phyloP scores from a whole-genome alignment of 306 rosid genomes.

The Pterocarpus santalinus region DNA sequence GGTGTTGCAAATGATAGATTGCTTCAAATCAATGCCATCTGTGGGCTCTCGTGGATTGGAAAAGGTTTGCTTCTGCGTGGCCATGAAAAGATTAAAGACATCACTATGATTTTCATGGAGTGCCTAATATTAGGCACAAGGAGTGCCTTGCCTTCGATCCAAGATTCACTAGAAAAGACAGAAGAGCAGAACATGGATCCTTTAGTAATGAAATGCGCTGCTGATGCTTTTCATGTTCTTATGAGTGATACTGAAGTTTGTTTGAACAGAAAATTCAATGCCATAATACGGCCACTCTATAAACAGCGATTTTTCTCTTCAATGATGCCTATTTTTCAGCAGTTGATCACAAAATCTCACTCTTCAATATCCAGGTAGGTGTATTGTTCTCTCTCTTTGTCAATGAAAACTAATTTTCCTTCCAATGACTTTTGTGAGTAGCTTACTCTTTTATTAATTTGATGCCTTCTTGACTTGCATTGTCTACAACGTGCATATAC shows the following conservation, averaged over 20 bases:
- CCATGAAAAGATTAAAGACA: conserved; percentile 83
- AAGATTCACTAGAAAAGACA: conserved; percentile 51
- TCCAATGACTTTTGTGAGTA: conserved; percentile 20
- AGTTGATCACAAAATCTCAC: conserved; percentile 64
- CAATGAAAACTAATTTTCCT: neutral
- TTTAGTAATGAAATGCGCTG: conserved; percentile 69
- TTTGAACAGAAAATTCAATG: conserved; percentile 78
- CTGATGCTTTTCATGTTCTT: conserved; percentile 90
- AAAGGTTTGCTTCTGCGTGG: conserved; percentile 91
- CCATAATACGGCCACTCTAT: conserved; percentile 80
- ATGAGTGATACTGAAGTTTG: conserved; percentile 92
- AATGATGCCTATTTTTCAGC: conserved; percentile 80
- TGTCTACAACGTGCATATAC: neutral
- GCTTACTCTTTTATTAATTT: neutral
- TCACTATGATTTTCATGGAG: conserved; percentile 71
- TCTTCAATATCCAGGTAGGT: conserved; percentile 75
- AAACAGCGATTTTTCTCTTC: conserved; percentile 94
- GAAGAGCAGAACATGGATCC: conserved; percentile 55
- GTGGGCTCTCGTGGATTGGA: conserved; percentile 96
- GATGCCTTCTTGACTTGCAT: conserved; percentile 23
- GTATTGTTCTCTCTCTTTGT: conserved; percentile 1
- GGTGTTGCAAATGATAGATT: conserved; percentile 59
- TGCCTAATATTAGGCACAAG: conserved; percentile 61
- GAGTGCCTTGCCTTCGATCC: conserved; percentile 48
- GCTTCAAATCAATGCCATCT: conserved; percentile 75